Percentiles rank a stretch among this genome's conserved stretches.
phyloP scores from a whole-genome alignment of 495 filamentous ascomycete species.

The Penicillium bialowiezense region DNA sequence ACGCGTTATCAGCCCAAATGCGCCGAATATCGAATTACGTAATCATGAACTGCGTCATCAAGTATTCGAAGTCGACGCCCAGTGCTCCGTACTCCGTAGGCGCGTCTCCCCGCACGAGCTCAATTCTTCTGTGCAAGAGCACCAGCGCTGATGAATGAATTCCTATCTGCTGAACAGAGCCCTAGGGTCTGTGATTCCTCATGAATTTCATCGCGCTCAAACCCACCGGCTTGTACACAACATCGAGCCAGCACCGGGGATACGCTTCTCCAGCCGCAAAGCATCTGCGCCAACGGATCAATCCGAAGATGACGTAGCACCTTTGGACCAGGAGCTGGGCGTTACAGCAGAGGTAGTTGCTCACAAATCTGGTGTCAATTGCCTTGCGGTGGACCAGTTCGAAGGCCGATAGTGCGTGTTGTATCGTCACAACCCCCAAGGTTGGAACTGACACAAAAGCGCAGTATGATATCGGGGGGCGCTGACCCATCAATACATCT shows the following conservation, averaged over 20 bases:
- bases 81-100: too few relatives aligned
- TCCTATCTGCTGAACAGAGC: slow-evolving; percentile 70
- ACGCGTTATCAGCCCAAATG: slow-evolving; percentile 3
- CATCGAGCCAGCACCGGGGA: slow-evolving; percentile 59
- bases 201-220: slow-evolving; percentile 60
- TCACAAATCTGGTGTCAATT: slow-evolving; percentile 73
- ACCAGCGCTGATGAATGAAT: slow-evolving; percentile 57
- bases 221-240: slow-evolving; percentile 57
- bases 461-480: slow-evolving; percentile 77
- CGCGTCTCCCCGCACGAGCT: neutral
- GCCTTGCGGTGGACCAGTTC: slow-evolving; percentile 70
- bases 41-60: slow-evolving; percentile 13
- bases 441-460: slow-evolving; percentile 13
- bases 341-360: slow-evolving; percentile 47
- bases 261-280: slow-evolving; percentile 65
- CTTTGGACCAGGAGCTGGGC: slow-evolving; percentile 17
- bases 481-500: slow-evolving; percentile 73
- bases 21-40: too few relatives aligned
- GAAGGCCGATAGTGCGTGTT: slow-evolving; percentile 68
- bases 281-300: slow-evolving; percentile 15
- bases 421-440: neutral
- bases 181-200: slow-evolving; percentile 58
- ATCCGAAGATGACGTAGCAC: slow-evolving; percentile 11
- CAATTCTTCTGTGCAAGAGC: neutral
- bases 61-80: too few relatives aligned